phyloP scores from a whole-genome alignment of 75 land plant genomes.

The Azolla pinnata region DNA sequence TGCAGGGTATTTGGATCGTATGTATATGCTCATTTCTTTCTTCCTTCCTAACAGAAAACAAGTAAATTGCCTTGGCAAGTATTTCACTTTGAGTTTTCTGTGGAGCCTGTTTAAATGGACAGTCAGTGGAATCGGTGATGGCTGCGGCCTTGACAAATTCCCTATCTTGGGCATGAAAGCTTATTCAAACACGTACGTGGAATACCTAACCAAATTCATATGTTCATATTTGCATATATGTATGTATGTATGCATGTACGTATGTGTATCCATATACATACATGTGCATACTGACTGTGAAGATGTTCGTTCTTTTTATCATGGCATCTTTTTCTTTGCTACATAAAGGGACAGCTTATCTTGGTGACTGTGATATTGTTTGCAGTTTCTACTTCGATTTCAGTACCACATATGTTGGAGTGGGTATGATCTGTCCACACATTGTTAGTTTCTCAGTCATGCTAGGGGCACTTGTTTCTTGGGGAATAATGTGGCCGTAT shows the following conservation, averaged over 20 bases:
- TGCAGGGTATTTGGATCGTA: no score
- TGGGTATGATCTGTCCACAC: slow-evolving; percentile 61
- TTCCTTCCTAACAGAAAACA: no score
- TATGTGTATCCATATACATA: no score
- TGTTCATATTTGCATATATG: no score
- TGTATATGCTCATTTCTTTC: no score
- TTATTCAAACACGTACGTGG: slow-evolving; percentile 40
- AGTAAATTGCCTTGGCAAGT: slow-evolving; percentile 43
- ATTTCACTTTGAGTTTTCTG: slow-evolving; percentile 49
- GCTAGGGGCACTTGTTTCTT: slow-evolving; percentile 49
- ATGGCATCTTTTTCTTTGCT: no score
- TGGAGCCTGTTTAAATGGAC: slow-evolving; percentile 86
- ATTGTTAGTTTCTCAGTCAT: slow-evolving; percentile 49
- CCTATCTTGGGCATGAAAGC: slow-evolving; percentile 72
- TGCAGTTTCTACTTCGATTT: slow-evolving; percentile 58
- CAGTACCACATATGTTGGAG: slow-evolving; percentile 49
- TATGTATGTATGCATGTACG: no score
- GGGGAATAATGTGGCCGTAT: slow-evolving; percentile 57
- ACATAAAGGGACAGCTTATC: no score
- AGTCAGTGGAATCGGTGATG: slow-evolving; percentile 39
- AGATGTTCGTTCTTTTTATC: no score
- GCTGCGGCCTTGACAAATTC: slow-evolving; percentile 56
- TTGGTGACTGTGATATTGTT: not conserved
- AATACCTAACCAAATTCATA: no score
- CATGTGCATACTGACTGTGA: no score